Evolutionary conservation across 2,329 filamentous ascomycete genomes (phyloP).

Genomic region (Hypomyces perniciosus): DNA sequence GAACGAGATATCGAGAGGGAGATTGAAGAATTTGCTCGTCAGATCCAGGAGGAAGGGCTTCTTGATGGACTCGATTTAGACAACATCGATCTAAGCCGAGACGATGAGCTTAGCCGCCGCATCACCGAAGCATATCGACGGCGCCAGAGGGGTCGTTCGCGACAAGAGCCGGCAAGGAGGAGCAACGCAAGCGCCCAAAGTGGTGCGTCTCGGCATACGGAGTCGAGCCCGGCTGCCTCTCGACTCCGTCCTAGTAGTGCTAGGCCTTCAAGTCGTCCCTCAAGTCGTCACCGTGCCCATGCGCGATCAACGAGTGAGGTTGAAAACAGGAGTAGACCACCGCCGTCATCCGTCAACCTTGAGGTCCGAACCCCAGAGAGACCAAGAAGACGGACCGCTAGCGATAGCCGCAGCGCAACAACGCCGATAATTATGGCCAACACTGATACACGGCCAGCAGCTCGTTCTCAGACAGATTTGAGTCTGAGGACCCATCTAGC

Average conservation of each 20-base stretch:
- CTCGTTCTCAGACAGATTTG: conserved; percentile 62
- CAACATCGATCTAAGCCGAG: conserved; percentile 74
- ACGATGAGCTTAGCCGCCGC: conserved; percentile 83
- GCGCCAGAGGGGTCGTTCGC: conserved; percentile 60
- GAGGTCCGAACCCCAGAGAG: conserved; percentile 26
- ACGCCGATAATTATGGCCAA: conserved; percentile 38
- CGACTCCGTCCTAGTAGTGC: conserved; percentile 23
- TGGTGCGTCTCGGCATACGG: conserved; percentile 29
- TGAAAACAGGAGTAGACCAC: conserved; percentile 48
- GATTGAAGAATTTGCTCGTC: conserved; percentile 82
- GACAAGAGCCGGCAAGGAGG: conserved; percentile 41
- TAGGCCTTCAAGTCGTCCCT: conserved; percentile 25
- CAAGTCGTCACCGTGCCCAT: conserved; percentile 34
- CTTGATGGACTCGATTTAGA: conserved; percentile 84
- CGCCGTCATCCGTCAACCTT: conserved; percentile 28
- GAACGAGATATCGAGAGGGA: conserved; percentile 77
- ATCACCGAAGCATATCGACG: conserved; percentile 85
- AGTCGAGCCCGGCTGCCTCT: conserved; percentile 19
- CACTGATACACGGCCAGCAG: conserved; percentile 42
- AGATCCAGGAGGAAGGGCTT: conserved; percentile 82
- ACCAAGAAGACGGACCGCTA: conserved; percentile 45
- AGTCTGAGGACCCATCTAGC: conserved; percentile 35
- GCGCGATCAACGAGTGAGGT: conserved; percentile 41
- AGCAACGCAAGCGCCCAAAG: conserved; percentile 32
- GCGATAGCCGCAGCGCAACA: conserved; percentile 50